Percentiles rank a stretch among this genome's conserved stretches.
These are phyloP conservation scores for Viridothelium virens DNA, from an alignment of 495 filamentous ascomycete species.

Conservation along the genomic window DNA sequence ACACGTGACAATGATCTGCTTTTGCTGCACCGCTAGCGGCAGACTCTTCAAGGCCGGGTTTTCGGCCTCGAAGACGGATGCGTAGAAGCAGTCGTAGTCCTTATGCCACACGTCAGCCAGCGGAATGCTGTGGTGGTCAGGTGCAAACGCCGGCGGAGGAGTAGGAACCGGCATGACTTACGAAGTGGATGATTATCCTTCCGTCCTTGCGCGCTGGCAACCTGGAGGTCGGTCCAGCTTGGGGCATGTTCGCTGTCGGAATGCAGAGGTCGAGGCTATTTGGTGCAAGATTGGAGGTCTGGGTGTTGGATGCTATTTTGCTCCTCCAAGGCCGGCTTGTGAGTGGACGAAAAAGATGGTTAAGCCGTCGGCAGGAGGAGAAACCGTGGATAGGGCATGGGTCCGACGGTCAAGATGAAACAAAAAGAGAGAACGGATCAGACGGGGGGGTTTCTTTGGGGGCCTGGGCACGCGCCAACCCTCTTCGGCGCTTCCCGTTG, in stretches of 20 bases:
- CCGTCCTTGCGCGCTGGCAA: constrained; percentile 47
- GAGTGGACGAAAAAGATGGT: neutral
- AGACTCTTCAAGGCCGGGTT: constrained; percentile 62
- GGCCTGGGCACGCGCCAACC: neutral
- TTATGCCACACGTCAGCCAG: constrained; percentile 30
- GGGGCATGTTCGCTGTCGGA: neutral
- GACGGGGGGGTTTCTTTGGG: constrained; percentile 4
- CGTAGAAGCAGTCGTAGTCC: constrained; percentile 95
- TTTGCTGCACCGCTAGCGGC: constrained; percentile 72
- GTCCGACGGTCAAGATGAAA: constrained; percentile 2
- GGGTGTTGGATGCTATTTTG: constrained; percentile 11
- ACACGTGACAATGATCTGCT: constrained; percentile 89
- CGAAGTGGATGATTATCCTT: constrained; percentile 75
- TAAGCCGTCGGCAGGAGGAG: neutral
- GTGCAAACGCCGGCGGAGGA: neutral
- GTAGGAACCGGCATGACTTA: constrained; percentile 35
- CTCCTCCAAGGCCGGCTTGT: neutral
- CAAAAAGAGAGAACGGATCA: neutral
- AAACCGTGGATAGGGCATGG: neutral
- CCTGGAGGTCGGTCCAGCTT: neutral
- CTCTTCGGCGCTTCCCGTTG: neutral
- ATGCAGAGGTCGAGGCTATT: neutral
- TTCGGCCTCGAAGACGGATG: constrained; percentile 75
- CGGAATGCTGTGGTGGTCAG: constrained; percentile 13
- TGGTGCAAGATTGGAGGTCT: neutral